A percentile compares a stretch with the other conserved stretches of the same genome.
These are phyloP conservation scores for Candida sphagnicola DNA, from an alignment of 805 yeast species.

Conservation along the genomic window DNA sequence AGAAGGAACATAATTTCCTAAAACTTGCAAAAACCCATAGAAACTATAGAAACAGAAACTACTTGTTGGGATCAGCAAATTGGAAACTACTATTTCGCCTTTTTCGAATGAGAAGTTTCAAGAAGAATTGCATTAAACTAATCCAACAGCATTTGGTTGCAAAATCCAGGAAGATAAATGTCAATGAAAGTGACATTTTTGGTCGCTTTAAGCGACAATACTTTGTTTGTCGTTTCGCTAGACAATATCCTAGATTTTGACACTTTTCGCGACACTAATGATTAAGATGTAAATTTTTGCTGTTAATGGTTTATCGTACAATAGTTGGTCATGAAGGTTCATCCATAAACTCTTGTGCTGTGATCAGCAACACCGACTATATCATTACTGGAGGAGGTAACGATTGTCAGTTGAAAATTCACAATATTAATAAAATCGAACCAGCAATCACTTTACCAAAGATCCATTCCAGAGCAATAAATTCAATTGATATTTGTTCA, in stretches of 20 bases:
- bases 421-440: constrained; percentile 7
- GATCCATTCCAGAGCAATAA: constrained; percentile 15
- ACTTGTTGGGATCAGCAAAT: too few species aligned
- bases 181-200: too few species aligned
- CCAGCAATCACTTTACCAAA: constrained; percentile 12
- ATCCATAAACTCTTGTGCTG: constrained; percentile 14
- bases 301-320: constrained; percentile 7
- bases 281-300: neutral
- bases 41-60: too few species aligned
- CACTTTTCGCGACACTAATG: neutral
- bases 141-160: too few species aligned
- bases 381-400: constrained; percentile 20
- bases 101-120: too few species aligned
- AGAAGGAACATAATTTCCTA: too few species aligned
- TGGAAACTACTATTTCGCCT: too few species aligned
- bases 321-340: constrained; percentile 12
- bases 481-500: constrained; percentile 12
- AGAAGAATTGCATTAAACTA: too few species aligned
- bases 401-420: constrained; percentile 14
- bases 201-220: too few species aligned
- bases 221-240: neutral
- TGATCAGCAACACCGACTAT: constrained; percentile 12
- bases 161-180: too few species aligned
- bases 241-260: neutral
- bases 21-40: too few species aligned